Base-by-base conservation (phyloP, 2,329 filamentous ascomycete species). In the Tolypocladium inflatum region DNA sequence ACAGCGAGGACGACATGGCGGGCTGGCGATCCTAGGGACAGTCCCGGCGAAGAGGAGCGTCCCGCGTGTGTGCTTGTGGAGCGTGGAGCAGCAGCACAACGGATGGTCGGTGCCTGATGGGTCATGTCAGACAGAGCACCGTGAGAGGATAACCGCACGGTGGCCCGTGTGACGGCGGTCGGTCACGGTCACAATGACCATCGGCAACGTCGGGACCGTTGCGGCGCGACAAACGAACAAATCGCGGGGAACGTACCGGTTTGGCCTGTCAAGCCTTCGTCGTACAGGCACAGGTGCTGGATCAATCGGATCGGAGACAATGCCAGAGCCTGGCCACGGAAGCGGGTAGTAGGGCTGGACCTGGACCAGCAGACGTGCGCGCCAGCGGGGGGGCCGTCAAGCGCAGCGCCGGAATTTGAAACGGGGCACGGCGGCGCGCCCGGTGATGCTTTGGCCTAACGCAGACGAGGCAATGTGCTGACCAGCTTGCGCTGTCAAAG, bases 1-100 rank as follows among this genome's bases (percentile, higher is more conserved):
- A 79, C 52, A 76, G 62, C 10, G 79, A 78, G n/a, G 78, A 77
- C 43, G 77, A 73, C 72, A 80, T 78, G 55, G 71, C 68, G 58
- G 42, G 48, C 66, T 63, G 55, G 65, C 23, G 38, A 45, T 55
- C 38, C 54, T 55, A 15, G 39, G 45, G 8, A 10, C 30, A 35
- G 19, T 35, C 26, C 30, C 30, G 17, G 48, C 48, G 38, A 23
- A 33, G 30, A 33, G 54, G 17, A 33, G 21, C 19, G 54, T 33
- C 23, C 38, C 11, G 54, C 2, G 23, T 43, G 54, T n/a, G 37
- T n/a, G 23, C 21, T 55, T 21, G 39, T 55, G 48, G 48, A 35
- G 19, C 48, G 30, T 51, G 48, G 48, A 51, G 48, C 30, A 13
- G 48, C 19, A 35, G 48, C 48, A 35, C 48, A 35, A 6, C 48